Percentiles rank a stretch among this genome's conserved stretches.
phyloP scores from a whole-genome alignment of 2,329 filamentous ascomycete species.

The Calycina herbarum region DNA sequence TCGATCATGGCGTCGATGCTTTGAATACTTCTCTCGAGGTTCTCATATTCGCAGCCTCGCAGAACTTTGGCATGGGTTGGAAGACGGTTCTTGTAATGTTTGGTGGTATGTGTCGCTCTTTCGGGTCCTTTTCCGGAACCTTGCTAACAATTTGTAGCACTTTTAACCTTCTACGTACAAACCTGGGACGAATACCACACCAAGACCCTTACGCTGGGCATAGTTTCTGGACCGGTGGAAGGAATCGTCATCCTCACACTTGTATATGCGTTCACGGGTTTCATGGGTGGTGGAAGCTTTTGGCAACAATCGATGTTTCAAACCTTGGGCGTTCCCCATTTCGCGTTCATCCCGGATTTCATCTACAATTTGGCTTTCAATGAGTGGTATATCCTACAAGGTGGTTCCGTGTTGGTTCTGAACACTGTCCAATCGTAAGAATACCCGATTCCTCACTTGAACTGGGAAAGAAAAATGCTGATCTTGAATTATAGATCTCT shows the following conservation, averaged over 20 bases:
- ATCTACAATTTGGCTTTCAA: slow-evolving; percentile 83
- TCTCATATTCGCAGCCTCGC: slow-evolving; percentile 84
- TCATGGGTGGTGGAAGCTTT: slow-evolving; percentile 84
- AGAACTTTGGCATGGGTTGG: slow-evolving; percentile 94
- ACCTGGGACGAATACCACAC: slow-evolving; percentile 99
- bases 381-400: slow-evolving; percentile 90
- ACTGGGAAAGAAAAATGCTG: slow-evolving; percentile 2
- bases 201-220: slow-evolving; percentile 86
- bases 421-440: slow-evolving; percentile 71
- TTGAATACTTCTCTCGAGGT: slow-evolving; percentile 95
- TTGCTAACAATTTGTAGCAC: slow-evolving; percentile 50
- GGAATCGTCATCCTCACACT: slow-evolving; percentile 81
- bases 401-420: slow-evolving; percentile 74
- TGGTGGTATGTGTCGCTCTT: slow-evolving; percentile 58
- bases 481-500: slow-evolving; percentile 52
- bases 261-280: slow-evolving; percentile 82
- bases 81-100: slow-evolving; percentile 81
- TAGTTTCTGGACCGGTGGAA: slow-evolving; percentile 93
- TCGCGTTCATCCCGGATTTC: slow-evolving; percentile 62
- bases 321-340: slow-evolving; percentile 65
- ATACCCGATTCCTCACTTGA: background rate
- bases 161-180: slow-evolving; percentile 96
- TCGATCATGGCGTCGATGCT: slow-evolving; percentile 96
- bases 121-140: too few relatives aligned
- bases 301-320: slow-evolving; percentile 87